Evolutionary conservation across 306 rosid genomes (phyloP), one percentile per base, ranked within the genome.

Genomic region (Cajanus cajan): DNA sequence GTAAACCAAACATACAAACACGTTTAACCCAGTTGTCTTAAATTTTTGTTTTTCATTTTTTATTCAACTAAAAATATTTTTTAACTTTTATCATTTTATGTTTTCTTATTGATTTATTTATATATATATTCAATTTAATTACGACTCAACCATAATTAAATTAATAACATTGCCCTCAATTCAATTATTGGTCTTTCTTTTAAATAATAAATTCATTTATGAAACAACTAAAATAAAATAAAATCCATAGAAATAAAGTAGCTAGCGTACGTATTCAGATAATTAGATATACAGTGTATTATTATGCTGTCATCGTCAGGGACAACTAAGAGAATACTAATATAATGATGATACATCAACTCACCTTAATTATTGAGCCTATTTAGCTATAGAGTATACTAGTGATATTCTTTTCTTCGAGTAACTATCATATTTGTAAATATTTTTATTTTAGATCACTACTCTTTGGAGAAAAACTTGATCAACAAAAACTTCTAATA

Each of bases 321-420:
- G 22, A 51, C 65, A 51, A 36, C 65, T 36, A 48, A 15, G 40
- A 50, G 37, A 36, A 14, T 22, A 11, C 16, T 40, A 15, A 47
- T 28, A 55, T 51, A 73, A 73, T 74, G 40, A 55, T 39, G 43
- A 74, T 39, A 57, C 45, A 59, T 74, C 57, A 75, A 16, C 34
- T 44, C 54, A 47, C 28, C 14, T 63, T 22, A 36, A 80, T 71
- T 80, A 65, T 39, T 64, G 63, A 50, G 48, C 57, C 12, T 16
- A 66, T 12, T 14, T 16, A 66, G 71, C 34, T 41, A 78, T 47
- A 48, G 71, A 64, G 50, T 28, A 28, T 28, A 1, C 1, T 28
- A 28, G 31, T 28, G 31, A 28, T 28, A 28, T 28, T 3, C 3
- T 28, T 3, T 28, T 28, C 31, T 28, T 28, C n/a, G n/a, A n/a